phyloP scores from a whole-genome alignment of 768 basidiomycete genomes.

The Serendipita sp. region DNA sequence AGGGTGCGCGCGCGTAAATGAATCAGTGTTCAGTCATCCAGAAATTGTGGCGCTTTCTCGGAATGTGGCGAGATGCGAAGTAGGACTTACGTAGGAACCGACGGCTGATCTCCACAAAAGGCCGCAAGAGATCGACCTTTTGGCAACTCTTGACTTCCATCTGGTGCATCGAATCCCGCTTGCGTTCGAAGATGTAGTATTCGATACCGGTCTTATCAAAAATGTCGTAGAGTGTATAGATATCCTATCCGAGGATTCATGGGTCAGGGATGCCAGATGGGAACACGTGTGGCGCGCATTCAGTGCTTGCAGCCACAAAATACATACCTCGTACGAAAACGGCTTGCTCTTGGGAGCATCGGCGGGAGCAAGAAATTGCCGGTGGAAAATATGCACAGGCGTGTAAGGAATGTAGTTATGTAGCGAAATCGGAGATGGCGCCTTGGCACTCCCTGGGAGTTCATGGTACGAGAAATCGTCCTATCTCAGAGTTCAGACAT shows the following conservation, averaged over 20 bases:
- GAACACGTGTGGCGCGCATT: background rate
- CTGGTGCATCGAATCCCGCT: background rate
- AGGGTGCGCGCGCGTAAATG: background rate
- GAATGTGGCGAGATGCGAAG: background rate
- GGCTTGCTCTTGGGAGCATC: slow-evolving; percentile 4
- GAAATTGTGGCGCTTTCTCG: background rate
- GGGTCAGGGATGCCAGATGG: background rate
- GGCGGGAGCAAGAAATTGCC: slow-evolving; percentile 3
- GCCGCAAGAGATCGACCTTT: background rate
- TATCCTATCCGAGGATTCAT: background rate
- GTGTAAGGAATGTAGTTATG: background rate
- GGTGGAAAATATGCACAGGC: slow-evolving; percentile 1
- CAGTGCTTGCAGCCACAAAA: background rate
- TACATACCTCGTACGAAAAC: slow-evolving; percentile 6
- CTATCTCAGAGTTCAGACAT: background rate
- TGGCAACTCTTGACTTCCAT: background rate
- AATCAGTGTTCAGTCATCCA: background rate
- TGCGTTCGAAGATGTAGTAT: slow-evolving; percentile 2
- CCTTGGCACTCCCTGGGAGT: background rate
- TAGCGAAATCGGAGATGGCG: background rate
- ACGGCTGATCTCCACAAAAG: background rate
- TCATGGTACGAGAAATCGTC: background rate
- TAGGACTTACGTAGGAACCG: background rate
- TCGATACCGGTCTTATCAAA: slow-evolving; percentile 1
- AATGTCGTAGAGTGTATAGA: background rate